Percentiles rank a stretch among this genome's conserved stretches.
phyloP scores from a whole-genome alignment of 2,329 filamentous ascomycete genomes.

The Dothistroma pini region DNA sequence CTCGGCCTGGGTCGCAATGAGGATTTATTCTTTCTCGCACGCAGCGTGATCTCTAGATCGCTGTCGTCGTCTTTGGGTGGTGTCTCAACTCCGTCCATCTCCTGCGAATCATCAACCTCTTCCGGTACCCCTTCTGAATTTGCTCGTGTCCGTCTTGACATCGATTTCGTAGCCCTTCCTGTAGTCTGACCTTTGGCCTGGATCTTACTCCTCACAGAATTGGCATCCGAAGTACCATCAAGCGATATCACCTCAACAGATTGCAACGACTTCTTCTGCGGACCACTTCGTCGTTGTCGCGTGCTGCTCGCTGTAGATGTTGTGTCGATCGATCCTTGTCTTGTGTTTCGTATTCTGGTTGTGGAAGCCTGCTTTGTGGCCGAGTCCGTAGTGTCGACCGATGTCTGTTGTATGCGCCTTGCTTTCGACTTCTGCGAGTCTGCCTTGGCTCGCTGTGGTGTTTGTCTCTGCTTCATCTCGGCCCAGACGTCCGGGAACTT shows the following conservation, averaged over 20 bases:
- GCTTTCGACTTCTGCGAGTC: slow-evolving; percentile 1
- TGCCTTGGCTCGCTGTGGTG: slow-evolving; percentile 5
- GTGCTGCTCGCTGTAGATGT: slow-evolving; percentile 22
- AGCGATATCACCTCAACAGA: slow-evolving; percentile 20
- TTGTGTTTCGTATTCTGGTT: slow-evolving; percentile 6
- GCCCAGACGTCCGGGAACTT: slow-evolving; percentile 33
- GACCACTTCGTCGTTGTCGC: slow-evolving; percentile 26
- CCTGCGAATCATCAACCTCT: background rate
- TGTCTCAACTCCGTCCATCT: slow-evolving; percentile 11
- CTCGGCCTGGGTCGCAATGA: slow-evolving; percentile 32
- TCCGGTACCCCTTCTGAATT: background rate
- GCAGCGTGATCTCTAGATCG: slow-evolving; percentile 18
- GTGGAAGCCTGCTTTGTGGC: background rate
- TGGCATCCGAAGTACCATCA: slow-evolving; percentile 17
- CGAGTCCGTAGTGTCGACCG: slow-evolving; percentile 11
- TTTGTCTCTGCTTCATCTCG: slow-evolving; percentile 11
- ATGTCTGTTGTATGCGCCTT: slow-evolving; percentile 11
- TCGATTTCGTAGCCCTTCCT: background rate
- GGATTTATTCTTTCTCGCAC: slow-evolving; percentile 33
- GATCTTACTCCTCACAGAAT: background rate
- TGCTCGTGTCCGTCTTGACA: slow-evolving; percentile 2
- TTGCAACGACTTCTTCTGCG: background rate
- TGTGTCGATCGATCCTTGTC: slow-evolving; percentile 19
- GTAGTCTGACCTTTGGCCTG: background rate
- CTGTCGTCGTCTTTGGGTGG: slow-evolving; percentile 21